phyloP scores from a whole-genome alignment of 148 eudicot genomes.

The Rhododendron williamsianum region DNA sequence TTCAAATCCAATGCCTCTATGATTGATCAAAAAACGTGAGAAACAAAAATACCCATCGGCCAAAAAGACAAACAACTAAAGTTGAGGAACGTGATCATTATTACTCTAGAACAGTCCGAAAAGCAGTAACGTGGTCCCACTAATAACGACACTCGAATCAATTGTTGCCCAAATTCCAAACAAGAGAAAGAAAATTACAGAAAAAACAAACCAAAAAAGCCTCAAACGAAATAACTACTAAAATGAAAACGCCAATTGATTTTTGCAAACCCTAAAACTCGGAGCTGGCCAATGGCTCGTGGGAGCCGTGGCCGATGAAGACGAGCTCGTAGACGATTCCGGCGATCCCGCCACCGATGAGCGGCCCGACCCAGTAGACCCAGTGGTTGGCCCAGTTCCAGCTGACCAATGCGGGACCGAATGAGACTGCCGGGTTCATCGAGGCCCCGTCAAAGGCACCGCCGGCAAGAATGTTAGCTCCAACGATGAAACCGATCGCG shows the following conservation, averaged over 20 bases:
- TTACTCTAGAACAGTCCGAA: background rate
- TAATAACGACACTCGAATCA: background rate
- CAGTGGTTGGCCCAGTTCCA: conserved; percentile 45
- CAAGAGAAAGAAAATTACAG: background rate
- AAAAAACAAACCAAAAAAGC: background rate
- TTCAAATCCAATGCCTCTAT: background rate
- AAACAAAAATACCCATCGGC: background rate
- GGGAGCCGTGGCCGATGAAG: background rate
- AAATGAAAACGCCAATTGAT: background rate
- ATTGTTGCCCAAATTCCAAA: background rate
- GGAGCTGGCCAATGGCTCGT: background rate
- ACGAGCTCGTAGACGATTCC: background rate
- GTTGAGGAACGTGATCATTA: background rate
- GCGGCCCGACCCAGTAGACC: conserved; percentile 59
- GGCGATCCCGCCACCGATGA: conserved; percentile 38
- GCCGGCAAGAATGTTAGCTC: conserved; percentile 44
- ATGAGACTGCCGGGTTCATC: conserved; percentile 52
- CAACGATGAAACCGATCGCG: conserved; percentile 39
- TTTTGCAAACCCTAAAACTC: background rate
- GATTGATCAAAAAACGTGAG: background rate
- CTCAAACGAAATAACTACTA: background rate
- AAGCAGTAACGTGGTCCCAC: background rate
- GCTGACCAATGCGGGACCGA: conserved; percentile 53
- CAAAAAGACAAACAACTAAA: background rate
- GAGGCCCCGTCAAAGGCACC: conserved; percentile 45